These are phyloP conservation scores for Claviceps citrina DNA, from an alignment of 2,329 filamentous ascomycete species.

Conservation along the genomic window DNA sequence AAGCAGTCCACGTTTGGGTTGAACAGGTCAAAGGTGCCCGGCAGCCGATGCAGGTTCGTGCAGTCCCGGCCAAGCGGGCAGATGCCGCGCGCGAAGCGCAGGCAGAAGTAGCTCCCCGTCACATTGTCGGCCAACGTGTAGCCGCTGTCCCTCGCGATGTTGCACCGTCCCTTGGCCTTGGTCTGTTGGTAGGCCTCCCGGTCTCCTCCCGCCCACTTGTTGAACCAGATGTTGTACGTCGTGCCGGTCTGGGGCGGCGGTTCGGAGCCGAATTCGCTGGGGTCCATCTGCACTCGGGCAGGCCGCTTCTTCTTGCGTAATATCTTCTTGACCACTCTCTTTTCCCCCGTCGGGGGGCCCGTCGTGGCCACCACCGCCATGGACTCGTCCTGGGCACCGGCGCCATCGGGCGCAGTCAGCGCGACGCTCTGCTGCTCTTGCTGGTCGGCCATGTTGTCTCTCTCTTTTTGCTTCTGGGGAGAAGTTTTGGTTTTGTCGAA, in stretches of 20 bases:
- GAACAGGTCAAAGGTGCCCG: conserved; percentile 74
- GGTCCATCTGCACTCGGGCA: conserved; percentile 80
- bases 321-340: conserved; percentile 69
- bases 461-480: neutral
- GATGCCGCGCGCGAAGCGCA: conserved; percentile 73
- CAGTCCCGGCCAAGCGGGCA: conserved; percentile 85
- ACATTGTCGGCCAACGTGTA: conserved; percentile 67
- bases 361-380: conserved; percentile 23
- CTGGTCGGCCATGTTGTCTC: conserved; percentile 17
- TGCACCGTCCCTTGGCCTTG: conserved; percentile 77
- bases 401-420: conserved; percentile 1
- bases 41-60: conserved; percentile 82
- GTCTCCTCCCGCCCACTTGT: conserved; percentile 95
- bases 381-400: conserved; percentile 8
- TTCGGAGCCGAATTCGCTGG: conserved; percentile 65
- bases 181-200: conserved; percentile 81
- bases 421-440: conserved; percentile 13
- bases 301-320: conserved; percentile 82
- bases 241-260: conserved; percentile 85
- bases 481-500: neutral
- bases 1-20: conserved; percentile 94
- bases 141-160: conserved; percentile 62
- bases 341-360: conserved; percentile 26
- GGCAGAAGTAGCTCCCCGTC: conserved; percentile 74
- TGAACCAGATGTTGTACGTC: conserved; percentile 85